These are phyloP conservation scores for Trichophyton rubrum DNA, from an alignment of 2,329 filamentous ascomycete species.

Conservation along the genomic window DNA sequence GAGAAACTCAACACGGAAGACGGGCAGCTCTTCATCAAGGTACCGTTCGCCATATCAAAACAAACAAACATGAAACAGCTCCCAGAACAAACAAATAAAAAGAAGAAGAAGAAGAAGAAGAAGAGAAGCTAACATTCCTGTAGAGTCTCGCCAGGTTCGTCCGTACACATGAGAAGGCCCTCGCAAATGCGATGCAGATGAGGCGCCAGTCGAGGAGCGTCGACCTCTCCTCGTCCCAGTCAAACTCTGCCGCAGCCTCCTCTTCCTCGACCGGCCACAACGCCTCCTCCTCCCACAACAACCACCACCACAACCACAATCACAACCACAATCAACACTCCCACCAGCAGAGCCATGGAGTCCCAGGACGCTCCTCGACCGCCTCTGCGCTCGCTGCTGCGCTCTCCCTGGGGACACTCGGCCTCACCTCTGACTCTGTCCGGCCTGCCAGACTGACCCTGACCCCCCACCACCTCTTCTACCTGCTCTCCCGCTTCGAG, in stretches of 20 bases:
- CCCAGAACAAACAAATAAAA: not conserved
- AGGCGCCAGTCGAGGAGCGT: slow-evolving; percentile 61
- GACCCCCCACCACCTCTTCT: slow-evolving; percentile 93
- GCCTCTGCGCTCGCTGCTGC: slow-evolving; percentile 65
- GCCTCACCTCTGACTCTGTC: slow-evolving; percentile 68
- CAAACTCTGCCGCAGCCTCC: slow-evolving; percentile 39
- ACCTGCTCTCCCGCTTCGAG: slow-evolving; percentile 87
- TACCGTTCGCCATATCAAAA: slow-evolving; percentile 11
- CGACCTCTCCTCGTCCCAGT: slow-evolving; percentile 44
- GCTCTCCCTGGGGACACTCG: slow-evolving; percentile 72
- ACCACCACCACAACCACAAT: no score
- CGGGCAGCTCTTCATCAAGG: slow-evolving; percentile 39
- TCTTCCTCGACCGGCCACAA: no score
- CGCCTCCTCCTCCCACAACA: no score
- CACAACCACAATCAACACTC: no score
- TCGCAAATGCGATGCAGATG: slow-evolving; percentile 88
- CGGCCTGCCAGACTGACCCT: slow-evolving; percentile 87
- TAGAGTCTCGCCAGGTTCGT: slow-evolving; percentile 94
- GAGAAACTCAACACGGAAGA: slow-evolving; percentile 40
- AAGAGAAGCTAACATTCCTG: slow-evolving; percentile 1
- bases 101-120: not conserved
- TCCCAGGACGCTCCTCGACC: slow-evolving; percentile 54
- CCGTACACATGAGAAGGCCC: slow-evolving; percentile 89
- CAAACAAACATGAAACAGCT: not conserved
- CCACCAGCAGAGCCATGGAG: slow-evolving; percentile 33